Conservation (phyloP, 164 flowering plant genomes). For the Nelumbo lutea region DNA sequence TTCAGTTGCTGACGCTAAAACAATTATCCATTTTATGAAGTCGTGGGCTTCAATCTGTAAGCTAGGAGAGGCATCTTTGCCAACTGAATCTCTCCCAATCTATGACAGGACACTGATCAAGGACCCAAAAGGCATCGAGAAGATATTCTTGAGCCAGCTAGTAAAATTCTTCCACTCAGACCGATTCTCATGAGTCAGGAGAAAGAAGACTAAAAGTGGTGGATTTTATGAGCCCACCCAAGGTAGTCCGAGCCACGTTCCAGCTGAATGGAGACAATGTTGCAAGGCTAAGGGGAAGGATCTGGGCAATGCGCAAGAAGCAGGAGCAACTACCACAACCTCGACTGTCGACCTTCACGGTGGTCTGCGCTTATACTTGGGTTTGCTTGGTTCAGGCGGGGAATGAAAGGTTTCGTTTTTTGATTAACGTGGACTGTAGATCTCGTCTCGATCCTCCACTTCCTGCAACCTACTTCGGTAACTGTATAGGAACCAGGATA, state of each 20-base stretch:
- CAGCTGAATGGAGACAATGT: conserved; percentile 15
- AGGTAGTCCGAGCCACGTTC: conserved; percentile 27
- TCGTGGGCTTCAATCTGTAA: conserved; percentile 29
- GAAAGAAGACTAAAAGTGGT: no score
- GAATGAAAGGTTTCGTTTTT: conserved; percentile 12
- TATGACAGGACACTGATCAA: no score
- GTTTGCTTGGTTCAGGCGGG: conserved; percentile 12
- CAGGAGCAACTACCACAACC: neutral
- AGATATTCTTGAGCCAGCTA: neutral
- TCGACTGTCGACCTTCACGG: conserved; percentile 21
- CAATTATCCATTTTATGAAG: conserved; percentile 22
- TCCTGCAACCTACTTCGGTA: no score
- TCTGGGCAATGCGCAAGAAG: no score
- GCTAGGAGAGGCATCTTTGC: no score
- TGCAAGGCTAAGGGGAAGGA: conserved; percentile 1
- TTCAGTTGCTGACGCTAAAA: conserved; percentile 25
- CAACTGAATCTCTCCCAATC: no score
- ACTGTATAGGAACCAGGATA: no score
- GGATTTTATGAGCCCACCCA: neutral
- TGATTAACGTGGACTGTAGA: conserved; percentile 30
- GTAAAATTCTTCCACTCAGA: neutral
- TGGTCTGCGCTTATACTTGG: conserved; percentile 23
- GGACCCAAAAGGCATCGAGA: neutral
- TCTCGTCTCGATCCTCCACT: conserved; percentile 12
- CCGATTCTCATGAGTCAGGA: no score